Evolutionary conservation across 352 stramenopile species (phyloP).

Genomic region (Globisporangium solare): DNA sequence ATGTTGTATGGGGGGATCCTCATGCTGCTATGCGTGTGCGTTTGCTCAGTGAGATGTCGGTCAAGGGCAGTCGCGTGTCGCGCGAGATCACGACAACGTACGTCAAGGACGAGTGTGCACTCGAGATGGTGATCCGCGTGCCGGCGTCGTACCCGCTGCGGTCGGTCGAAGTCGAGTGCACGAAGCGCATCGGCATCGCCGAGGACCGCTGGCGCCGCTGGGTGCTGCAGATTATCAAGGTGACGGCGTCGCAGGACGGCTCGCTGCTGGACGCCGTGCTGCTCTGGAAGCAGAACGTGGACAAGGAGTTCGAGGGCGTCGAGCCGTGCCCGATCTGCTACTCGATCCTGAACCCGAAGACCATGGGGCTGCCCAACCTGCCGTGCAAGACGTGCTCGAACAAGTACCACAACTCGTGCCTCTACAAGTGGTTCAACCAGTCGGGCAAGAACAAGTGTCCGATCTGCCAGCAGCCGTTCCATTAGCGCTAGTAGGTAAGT

Average conservation of each 20-base stretch:
- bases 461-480: conserved; percentile 90
- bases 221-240: conserved; percentile 91
- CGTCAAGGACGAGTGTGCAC: conserved; percentile 89
- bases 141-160: conserved; percentile 86
- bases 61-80: conserved; percentile 84
- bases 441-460: conserved; percentile 92
- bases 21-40: too few species aligned
- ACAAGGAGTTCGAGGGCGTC: conserved; percentile 91
- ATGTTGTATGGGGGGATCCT: too few species aligned
- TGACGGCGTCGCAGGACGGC: conserved; percentile 84
- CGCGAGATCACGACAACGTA: conserved; percentile 90
- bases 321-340: conserved; percentile 92
- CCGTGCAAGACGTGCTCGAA: conserved; percentile 90
- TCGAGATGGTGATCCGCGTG: conserved; percentile 90
- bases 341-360: conserved; percentile 90
- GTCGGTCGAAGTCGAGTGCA: conserved; percentile 90
- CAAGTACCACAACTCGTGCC: conserved; percentile 91
- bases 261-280: conserved; percentile 89
- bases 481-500: conserved; percentile 28
- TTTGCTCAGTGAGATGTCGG: conserved; percentile 54
- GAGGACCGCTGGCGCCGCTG: conserved; percentile 90
- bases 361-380: conserved; percentile 83
- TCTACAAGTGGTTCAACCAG: conserved; percentile 95
- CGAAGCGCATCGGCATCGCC: conserved; percentile 86
- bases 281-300: conserved; percentile 91